phyloP scores from a whole-genome alignment of 2,329 filamentous ascomycete species.

The Apiospora koreana region DNA sequence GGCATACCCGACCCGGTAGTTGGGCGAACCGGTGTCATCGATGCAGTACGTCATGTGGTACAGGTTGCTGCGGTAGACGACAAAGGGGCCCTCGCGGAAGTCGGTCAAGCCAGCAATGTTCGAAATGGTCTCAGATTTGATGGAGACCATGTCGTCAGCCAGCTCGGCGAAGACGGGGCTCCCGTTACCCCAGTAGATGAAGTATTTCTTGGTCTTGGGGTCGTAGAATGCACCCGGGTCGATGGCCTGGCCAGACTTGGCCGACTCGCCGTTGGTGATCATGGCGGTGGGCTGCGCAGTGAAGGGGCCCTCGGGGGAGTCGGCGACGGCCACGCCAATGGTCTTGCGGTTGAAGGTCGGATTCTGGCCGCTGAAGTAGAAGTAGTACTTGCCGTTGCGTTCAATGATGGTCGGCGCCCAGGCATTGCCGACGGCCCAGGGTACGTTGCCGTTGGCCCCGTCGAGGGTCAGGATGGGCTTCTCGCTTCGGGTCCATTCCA shows the following conservation, averaged over 20 bases:
- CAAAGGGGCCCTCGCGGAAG: slow-evolving; percentile 46
- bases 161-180: slow-evolving; percentile 42
- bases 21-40: slow-evolving; percentile 45
- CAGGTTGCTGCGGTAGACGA: slow-evolving; percentile 44
- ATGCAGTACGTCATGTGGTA: slow-evolving; percentile 52
- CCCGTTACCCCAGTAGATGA: slow-evolving; percentile 63
- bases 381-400: slow-evolving; percentile 63
- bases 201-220: slow-evolving; percentile 56
- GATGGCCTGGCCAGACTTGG: slow-evolving; percentile 48
- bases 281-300: slow-evolving; percentile 54
- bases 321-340: slow-evolving; percentile 61
- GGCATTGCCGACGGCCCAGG: slow-evolving; percentile 66
- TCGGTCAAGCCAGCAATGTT: slow-evolving; percentile 38
- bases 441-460: slow-evolving; percentile 52
- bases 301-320: slow-evolving; percentile 62
- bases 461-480: slow-evolving; percentile 46
- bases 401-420: slow-evolving; percentile 66
- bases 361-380: slow-evolving; percentile 59
- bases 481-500: slow-evolving; percentile 41
- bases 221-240: slow-evolving; percentile 64
- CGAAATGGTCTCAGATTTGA: slow-evolving; percentile 38
- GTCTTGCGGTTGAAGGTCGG: slow-evolving; percentile 58
- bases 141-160: slow-evolving; percentile 45
- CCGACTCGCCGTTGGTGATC: slow-evolving; percentile 50
- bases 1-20: slow-evolving; percentile 50